Conservation (phyloP, 2,329 filamentous ascomycete species). For the Cladorrhinum sp. region DNA sequence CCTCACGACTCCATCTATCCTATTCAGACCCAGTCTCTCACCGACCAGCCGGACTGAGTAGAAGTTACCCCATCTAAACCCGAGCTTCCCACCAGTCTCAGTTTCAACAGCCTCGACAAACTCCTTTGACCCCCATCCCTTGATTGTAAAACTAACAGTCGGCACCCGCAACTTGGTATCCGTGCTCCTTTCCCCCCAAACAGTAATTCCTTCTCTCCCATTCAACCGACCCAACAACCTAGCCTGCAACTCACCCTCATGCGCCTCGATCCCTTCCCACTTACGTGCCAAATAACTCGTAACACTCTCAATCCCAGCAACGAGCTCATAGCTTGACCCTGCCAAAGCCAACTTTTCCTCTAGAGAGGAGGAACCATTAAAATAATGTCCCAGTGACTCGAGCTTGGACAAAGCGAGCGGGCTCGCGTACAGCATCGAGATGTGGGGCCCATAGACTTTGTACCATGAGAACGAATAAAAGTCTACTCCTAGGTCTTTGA, state of each 20-base stretch:
- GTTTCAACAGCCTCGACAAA: conserved; percentile 57
- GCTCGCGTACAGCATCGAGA: conserved; percentile 67
- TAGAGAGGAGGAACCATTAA: conserved; percentile 59
- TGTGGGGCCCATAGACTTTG: conserved; percentile 76
- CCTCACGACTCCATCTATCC: conserved; percentile 59
- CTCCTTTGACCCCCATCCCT: conserved; percentile 48
- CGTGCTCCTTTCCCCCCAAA: conserved; percentile 52
- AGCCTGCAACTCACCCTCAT: conserved; percentile 56
- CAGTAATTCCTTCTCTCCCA: conserved; percentile 44
- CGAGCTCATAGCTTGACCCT: conserved; percentile 68
- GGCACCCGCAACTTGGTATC: conserved; percentile 53
- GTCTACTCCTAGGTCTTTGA: conserved; percentile 66
- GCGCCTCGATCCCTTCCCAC: conserved; percentile 50
- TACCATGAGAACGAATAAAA: conserved; percentile 82
- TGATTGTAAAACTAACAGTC: conserved; percentile 61
- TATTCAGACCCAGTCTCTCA: conserved; percentile 50
- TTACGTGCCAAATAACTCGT: conserved; percentile 52
- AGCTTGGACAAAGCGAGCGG: conserved; percentile 54
- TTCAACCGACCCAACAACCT: conserved; percentile 55
- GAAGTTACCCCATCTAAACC: conserved; percentile 61
- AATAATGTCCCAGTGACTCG: conserved; percentile 60
- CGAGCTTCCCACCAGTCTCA: conserved; percentile 44
- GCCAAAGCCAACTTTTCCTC: conserved; percentile 67
- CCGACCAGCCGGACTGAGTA: conserved; percentile 58
- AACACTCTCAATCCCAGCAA: conserved; percentile 59